These are phyloP conservation scores for Amanita subjunquillea DNA, from an alignment of 768 basidiomycete genomes.

Conservation along the genomic window DNA sequence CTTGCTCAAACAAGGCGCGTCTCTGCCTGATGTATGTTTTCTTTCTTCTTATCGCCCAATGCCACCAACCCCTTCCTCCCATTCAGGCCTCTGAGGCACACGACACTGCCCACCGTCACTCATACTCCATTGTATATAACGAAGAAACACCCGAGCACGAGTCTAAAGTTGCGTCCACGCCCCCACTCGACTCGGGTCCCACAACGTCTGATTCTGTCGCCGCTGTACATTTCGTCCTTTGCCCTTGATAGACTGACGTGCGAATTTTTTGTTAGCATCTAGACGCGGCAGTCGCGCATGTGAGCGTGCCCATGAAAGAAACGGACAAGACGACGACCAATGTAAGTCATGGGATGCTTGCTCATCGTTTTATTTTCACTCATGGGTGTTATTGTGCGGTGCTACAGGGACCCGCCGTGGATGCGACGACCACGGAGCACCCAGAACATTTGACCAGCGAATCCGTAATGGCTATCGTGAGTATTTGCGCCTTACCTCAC, in stretches of 20 bases:
- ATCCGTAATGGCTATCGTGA: neutral
- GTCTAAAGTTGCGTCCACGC: neutral
- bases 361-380: neutral
- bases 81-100: neutral
- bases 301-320: neutral
- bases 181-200: neutral
- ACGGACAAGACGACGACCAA: neutral
- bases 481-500: neutral
- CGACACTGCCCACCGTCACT: neutral
- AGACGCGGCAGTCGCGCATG: neutral
- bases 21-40: neutral
- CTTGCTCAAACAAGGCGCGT: conserved; percentile 1
- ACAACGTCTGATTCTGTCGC: neutral
- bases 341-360: neutral
- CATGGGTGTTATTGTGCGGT: neutral
- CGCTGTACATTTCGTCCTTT: neutral
- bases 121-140: neutral
- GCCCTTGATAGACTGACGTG: neutral
- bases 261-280: neutral
- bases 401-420: neutral
- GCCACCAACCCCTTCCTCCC: neutral
- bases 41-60: neutral
- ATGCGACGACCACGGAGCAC: neutral
- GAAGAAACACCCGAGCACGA: neutral
- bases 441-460: neutral